phyloP scores from a whole-genome alignment of 176 grass and related monocot species.

The Zoysia pacifica region DNA sequence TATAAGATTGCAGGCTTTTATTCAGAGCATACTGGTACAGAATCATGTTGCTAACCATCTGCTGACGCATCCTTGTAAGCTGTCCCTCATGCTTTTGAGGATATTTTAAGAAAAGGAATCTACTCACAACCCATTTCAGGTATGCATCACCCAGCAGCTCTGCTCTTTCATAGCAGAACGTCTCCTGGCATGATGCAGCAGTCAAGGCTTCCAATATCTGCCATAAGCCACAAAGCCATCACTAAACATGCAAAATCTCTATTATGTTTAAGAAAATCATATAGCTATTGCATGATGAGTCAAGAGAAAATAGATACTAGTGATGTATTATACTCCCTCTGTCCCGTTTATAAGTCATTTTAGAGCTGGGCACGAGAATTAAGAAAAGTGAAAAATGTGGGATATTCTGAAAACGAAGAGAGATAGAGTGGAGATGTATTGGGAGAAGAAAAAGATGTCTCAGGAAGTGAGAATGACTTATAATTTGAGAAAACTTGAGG shows the following conservation, averaged over 20 bases:
- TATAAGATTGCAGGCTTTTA: slow-evolving; percentile 94
- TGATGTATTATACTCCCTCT: too few relatives aligned
- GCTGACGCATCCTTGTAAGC: slow-evolving; percentile 94
- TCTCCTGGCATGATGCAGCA: slow-evolving; percentile 99
- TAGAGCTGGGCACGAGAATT: too few relatives aligned
- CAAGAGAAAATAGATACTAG: not conserved
- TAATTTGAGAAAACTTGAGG: too few relatives aligned
- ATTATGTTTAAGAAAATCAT: slow-evolving; percentile 20
- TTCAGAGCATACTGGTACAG: slow-evolving; percentile 87
- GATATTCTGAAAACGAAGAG: too few relatives aligned
- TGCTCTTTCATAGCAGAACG: slow-evolving; percentile 98
- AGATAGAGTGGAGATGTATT: too few relatives aligned
- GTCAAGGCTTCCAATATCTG: slow-evolving; percentile 99
- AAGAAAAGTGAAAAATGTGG: too few relatives aligned
- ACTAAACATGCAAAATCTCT: not conserved
- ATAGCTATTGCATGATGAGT: slow-evolving; percentile 7
- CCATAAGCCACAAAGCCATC: slow-evolving; percentile 26
- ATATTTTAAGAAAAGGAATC: slow-evolving; percentile 97
- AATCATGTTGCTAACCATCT: slow-evolving; percentile 99
- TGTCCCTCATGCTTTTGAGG: slow-evolving; percentile 98
- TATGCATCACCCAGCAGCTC: slow-evolving; percentile 97
- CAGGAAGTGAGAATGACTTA: too few relatives aligned
- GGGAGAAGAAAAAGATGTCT: too few relatives aligned
- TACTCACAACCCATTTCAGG: slow-evolving; percentile 99
- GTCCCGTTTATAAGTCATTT: too few relatives aligned